Conservation (phyloP, 371 early-diverging fungal species). For the Zychaea mexicana region DNA sequence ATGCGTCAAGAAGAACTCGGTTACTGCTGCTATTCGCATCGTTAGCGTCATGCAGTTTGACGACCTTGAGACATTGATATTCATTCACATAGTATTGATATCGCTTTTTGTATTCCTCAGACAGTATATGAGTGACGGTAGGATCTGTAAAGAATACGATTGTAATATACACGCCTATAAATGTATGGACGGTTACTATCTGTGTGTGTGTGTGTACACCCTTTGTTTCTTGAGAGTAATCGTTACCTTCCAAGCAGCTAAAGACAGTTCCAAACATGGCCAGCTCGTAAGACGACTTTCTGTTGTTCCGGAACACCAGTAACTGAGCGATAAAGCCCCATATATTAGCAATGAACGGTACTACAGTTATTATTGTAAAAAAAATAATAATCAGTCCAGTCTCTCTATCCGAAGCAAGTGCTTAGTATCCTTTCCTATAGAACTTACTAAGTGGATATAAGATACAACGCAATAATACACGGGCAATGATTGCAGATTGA, state of each 20-base stretch:
- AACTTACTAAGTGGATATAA: not conserved
- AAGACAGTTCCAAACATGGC: not conserved
- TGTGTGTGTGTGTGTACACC: too few relatives aligned
- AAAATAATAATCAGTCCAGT: not conserved
- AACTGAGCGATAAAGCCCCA: not conserved
- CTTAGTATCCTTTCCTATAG: not conserved
- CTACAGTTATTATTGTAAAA: not conserved
- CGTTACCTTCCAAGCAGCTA: not conserved
- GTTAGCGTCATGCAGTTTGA: not conserved
- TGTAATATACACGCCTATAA: not conserved
- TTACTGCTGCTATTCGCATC: too few relatives aligned
- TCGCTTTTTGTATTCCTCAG: not conserved
- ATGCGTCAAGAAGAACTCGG: too few relatives aligned
- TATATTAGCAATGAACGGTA: not conserved
- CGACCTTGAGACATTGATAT: not conserved
- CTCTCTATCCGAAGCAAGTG: not conserved
- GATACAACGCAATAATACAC: not conserved
- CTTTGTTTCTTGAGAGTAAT: not conserved
- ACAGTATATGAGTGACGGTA: not conserved
- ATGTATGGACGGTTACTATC: not conserved
- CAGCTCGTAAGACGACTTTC: not conserved
- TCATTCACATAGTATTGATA: not conserved
- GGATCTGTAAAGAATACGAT: slow-evolving; percentile 1
- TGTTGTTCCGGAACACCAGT: not conserved
- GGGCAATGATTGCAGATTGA: not conserved